Conservation (phyloP, 2,329 filamentous ascomycete species). For the Hymenotorrendiella dingleyae region DNA sequence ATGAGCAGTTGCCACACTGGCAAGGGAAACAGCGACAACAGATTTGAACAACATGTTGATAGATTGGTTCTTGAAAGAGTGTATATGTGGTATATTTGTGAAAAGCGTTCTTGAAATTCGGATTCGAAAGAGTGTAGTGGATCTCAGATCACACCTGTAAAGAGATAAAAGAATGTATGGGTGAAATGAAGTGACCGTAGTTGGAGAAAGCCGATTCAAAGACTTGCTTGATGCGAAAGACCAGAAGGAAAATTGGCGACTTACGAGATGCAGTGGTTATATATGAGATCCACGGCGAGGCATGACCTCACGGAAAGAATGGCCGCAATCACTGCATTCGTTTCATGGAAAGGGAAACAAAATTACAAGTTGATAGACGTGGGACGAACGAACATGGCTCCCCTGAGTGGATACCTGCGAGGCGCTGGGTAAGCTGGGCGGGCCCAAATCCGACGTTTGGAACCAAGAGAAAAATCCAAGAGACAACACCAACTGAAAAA, state of each 20-base stretch:
- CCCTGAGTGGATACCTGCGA: no score
- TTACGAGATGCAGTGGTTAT: neutral
- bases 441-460: no score
- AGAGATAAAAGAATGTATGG: neutral
- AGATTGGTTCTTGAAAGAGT: constrained; percentile 21
- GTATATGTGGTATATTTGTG: constrained; percentile 4
- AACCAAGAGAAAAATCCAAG: no score
- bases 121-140: constrained; percentile 1
- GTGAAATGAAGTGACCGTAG: neutral
- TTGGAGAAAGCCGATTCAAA: neutral
- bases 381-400: no score
- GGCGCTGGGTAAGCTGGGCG: no score
- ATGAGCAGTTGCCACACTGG: constrained; percentile 30
- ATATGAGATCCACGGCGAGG: neutral
- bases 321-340: neutral
- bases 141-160: constrained; percentile 4
- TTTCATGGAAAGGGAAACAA: constrained; percentile 6
- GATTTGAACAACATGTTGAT: constrained; percentile 26
- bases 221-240: constrained; percentile 5
- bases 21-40: constrained; percentile 21
- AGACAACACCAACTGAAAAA: no score
- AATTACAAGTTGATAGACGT: constrained; percentile 1
- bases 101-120: neutral
- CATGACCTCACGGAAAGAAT: neutral
- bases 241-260: neutral